Percentiles rank a stretch among this genome's conserved stretches.
phyloP scores from a whole-genome alignment of 805 yeast genomes.

The Dipodascopsis uninucleata region DNA sequence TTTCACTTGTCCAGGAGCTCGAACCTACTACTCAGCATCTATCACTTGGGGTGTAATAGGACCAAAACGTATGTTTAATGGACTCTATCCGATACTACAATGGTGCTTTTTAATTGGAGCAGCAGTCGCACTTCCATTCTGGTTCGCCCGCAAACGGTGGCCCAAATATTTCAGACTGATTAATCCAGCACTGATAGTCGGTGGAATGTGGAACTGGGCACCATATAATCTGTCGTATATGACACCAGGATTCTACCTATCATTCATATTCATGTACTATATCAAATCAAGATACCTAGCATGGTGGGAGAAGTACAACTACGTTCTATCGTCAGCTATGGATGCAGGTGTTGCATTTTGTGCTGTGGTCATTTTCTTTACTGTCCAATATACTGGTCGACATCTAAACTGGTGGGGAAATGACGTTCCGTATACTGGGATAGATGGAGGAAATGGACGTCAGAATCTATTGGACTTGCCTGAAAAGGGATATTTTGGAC shows the following conservation, averaged over 20 bases:
- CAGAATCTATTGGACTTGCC: conserved; percentile 8
- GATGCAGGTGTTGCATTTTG: conserved; percentile 67
- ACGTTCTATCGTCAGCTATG: conserved; percentile 59
- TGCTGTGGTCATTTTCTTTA: conserved; percentile 53
- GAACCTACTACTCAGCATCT: conserved; percentile 52
- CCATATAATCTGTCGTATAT: conserved; percentile 7
- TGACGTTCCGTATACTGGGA: conserved; percentile 21
- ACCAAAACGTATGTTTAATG: conserved; percentile 51
- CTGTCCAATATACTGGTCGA: conserved; percentile 44
- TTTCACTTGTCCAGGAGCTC: conserved; percentile 49
- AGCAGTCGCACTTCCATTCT: conserved; percentile 17
- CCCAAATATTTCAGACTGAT: conserved; percentile 7
- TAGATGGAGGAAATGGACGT: conserved; percentile 10
- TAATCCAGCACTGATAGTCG: conserved; percentile 24
- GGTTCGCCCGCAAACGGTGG: conserved; percentile 4
- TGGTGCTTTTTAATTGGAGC: conserved; percentile 22
- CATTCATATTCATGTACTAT: conserved; percentile 51
- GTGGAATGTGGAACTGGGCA: conserved; percentile 20
- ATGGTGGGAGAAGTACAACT: conserved; percentile 78
- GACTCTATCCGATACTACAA: conserved; percentile 16
- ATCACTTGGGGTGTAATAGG: conserved; percentile 65
- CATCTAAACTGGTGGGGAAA: conserved; percentile 63
- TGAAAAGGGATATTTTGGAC: conserved; percentile 4
- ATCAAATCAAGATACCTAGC: conserved; percentile 51
- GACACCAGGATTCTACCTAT: conserved; percentile 6